phyloP scores from a whole-genome alignment of 495 filamentous ascomycete species.

The Rostrohypoxylon terebratum region DNA sequence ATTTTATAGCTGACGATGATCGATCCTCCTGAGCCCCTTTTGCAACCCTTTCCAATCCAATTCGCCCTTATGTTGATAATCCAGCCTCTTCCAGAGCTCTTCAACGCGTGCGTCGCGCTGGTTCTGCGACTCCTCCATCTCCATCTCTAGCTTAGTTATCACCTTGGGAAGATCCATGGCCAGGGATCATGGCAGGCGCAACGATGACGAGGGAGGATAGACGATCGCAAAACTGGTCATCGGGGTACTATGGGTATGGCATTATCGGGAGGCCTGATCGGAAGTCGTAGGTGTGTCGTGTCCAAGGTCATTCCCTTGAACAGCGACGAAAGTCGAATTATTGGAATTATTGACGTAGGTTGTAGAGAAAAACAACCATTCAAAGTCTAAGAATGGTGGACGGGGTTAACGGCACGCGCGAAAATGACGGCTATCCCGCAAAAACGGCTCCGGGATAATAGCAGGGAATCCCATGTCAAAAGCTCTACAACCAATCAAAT shows the following conservation, averaged over 20 bases:
- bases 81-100: conserved; percentile 82
- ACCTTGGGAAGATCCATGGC: conserved; percentile 59
- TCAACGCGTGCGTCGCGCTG: conserved; percentile 81
- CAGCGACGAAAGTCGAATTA: conserved; percentile 6
- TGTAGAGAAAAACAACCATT: conserved; percentile 19
- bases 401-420: conserved; percentile 34
- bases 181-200: conserved; percentile 51
- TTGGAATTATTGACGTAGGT: conserved; percentile 30
- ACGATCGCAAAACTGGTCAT: conserved; percentile 44
- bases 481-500: conserved; percentile 31
- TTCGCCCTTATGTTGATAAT: conserved; percentile 78
- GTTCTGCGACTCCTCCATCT: conserved; percentile 72
- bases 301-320: conserved; percentile 39
- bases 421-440: conserved; percentile 45
- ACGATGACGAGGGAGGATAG: conserved; percentile 30
- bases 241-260: conserved; percentile 50
- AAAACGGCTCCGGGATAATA: conserved; percentile 28
- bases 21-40: conserved; percentile 85
- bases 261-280: conserved; percentile 45
- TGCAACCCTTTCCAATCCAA: conserved; percentile 85
- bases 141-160: conserved; percentile 55
- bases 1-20: conserved; percentile 79
- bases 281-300: conserved; percentile 22
- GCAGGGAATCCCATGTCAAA: conserved; percentile 42
- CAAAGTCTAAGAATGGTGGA: conserved; percentile 14